A percentile compares a stretch with the other conserved stretches of the same genome.
phyloP scores from a whole-genome alignment of 805 yeast species.

The Groenewaldozyma salmanticensis region DNA sequence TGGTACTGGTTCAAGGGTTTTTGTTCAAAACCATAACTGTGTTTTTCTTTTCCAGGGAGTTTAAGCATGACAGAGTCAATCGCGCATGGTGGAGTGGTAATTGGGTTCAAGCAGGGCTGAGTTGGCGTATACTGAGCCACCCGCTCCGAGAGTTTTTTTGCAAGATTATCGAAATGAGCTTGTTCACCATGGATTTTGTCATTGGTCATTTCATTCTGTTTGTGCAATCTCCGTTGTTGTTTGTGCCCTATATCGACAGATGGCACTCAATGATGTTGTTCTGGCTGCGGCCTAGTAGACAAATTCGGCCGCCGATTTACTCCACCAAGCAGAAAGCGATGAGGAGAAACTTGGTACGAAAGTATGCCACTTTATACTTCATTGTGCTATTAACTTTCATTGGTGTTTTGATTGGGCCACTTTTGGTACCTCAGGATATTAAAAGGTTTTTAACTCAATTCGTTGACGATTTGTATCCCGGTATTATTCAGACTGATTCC shows the following conservation, averaged over 20 bases:
- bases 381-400: slow-evolving; percentile 49
- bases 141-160: slow-evolving; percentile 81
- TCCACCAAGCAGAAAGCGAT: slow-evolving; percentile 66
- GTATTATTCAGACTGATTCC: slow-evolving; percentile 22
- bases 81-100: slow-evolving; percentile 53
- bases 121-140: slow-evolving; percentile 74
- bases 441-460: slow-evolving; percentile 11
- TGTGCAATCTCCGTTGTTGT: slow-evolving; percentile 70
- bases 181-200: slow-evolving; percentile 84
- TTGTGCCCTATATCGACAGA: slow-evolving; percentile 74
- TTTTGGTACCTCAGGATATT: slow-evolving; percentile 35
- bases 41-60: slow-evolving; percentile 50
- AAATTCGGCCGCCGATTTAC: slow-evolving; percentile 76
- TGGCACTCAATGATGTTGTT: slow-evolving; percentile 90
- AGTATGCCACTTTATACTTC: slow-evolving; percentile 62
- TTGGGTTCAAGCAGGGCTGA: slow-evolving; percentile 58
- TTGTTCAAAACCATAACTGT: slow-evolving; percentile 45
- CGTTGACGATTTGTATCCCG: slow-evolving; percentile 21
- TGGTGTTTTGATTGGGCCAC: slow-evolving; percentile 69
- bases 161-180: slow-evolving; percentile 75
- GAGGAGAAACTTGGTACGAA: slow-evolving; percentile 72
- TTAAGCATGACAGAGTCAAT: slow-evolving; percentile 42
- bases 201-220: slow-evolving; percentile 74
- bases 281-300: slow-evolving; percentile 88
- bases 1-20: slow-evolving; percentile 46